These are phyloP conservation scores for Naumovozyma castellii DNA, from an alignment of 805 yeast genomes.

Conservation along the genomic window DNA sequence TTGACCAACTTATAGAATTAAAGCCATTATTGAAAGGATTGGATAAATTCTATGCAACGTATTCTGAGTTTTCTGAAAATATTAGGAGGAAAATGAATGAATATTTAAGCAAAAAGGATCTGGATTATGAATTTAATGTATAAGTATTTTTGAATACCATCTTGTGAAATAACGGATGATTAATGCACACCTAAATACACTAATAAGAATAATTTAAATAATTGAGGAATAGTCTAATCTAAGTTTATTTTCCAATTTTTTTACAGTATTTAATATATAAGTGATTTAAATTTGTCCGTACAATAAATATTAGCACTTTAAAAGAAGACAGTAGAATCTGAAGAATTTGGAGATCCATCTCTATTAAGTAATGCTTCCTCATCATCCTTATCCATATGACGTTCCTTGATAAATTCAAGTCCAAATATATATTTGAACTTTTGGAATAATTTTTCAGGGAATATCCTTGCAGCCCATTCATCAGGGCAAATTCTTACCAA, in stretches of 20 bases:
- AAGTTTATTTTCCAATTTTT: too few species aligned
- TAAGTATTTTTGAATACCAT: too few species aligned
- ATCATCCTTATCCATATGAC: conserved; percentile 14
- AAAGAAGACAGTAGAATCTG: conserved; percentile 26
- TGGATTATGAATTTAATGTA: conserved; percentile 12
- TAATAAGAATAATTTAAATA: background rate
- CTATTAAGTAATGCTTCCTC: conserved; percentile 22
- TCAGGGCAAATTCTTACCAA: conserved; percentile 79
- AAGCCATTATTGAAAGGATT: conserved; percentile 47
- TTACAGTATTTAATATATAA: background rate
- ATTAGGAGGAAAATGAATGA: conserved; percentile 32
- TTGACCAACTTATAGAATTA: conserved; percentile 40
- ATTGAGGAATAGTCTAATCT: background rate
- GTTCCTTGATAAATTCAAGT: conserved; percentile 19
- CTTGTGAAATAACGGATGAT: background rate
- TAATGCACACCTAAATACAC: too few species aligned
- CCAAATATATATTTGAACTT: conserved; percentile 14
- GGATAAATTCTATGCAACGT: conserved; percentile 40
- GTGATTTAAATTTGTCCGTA: background rate
- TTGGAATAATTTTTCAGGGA: conserved; percentile 43
- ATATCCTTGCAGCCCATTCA: conserved; percentile 50
- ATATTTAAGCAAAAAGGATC: conserved; percentile 26
- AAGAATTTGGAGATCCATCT: conserved; percentile 2
- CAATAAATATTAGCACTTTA: background rate
- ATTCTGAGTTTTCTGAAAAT: conserved; percentile 39